phyloP scores from a whole-genome alignment of 768 basidiomycete species.

The Myochromella boudieri region DNA sequence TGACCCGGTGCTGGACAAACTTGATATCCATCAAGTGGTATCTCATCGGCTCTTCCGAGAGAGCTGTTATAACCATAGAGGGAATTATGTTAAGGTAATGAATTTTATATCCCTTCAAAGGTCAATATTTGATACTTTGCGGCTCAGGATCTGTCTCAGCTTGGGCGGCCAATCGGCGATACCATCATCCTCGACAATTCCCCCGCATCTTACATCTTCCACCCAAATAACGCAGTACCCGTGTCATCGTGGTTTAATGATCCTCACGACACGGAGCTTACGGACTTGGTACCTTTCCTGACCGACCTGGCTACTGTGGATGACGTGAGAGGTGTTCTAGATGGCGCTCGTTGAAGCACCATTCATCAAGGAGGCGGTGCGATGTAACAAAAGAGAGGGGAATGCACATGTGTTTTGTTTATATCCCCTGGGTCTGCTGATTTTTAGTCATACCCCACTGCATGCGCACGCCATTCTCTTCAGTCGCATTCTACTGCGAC shows the following conservation, averaged over 20 bases:
- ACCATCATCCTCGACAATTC: slow-evolving; percentile 99
- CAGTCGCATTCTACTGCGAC: slow-evolving; percentile 4
- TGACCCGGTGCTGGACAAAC: slow-evolving; percentile 96
- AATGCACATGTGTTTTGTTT: slow-evolving; percentile 14
- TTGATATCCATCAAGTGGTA: slow-evolving; percentile 91
- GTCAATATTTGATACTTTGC: slow-evolving; percentile 1
- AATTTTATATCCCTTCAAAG: neutral
- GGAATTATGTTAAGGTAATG: slow-evolving; percentile 96
- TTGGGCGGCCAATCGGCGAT: slow-evolving; percentile 90
- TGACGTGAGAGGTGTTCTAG: slow-evolving; percentile 90
- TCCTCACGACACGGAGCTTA: slow-evolving; percentile 96
- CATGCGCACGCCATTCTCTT: slow-evolving; percentile 4
- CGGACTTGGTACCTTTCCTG: slow-evolving; percentile 93
- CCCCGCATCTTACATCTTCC: slow-evolving; percentile 98
- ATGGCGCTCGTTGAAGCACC: slow-evolving; percentile 66
- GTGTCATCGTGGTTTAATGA: slow-evolving; percentile 99
- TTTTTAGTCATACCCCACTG: slow-evolving; percentile 13
- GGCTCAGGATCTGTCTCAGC: slow-evolving; percentile 90
- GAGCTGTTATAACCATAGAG: slow-evolving; percentile 98
- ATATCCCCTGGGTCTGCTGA: slow-evolving; percentile 12
- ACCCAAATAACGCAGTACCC: slow-evolving; percentile 98
- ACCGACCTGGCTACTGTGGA: slow-evolving; percentile 81
- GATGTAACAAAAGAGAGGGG: slow-evolving; percentile 8
- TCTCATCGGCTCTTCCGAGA: slow-evolving; percentile 94
- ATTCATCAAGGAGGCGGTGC: neutral